Evolutionary conservation across 805 yeast species (phyloP), one percentile per base, ranked within the genome.

Genomic region (Lachancea thermotolerans): DNA sequence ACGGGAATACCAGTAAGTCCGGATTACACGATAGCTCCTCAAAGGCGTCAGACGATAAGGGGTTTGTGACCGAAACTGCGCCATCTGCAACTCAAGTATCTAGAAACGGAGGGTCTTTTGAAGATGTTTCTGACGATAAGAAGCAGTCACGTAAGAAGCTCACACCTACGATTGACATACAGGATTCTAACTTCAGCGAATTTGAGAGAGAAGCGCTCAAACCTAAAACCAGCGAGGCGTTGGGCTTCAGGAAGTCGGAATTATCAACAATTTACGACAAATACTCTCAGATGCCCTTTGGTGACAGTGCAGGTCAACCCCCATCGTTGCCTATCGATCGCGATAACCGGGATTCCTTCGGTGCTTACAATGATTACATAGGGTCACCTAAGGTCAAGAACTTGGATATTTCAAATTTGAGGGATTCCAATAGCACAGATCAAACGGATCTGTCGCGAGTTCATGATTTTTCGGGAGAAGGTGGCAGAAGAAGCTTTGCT

Each of bases 311-410:
- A 12, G 21, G 17, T 5, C 27, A 12, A n/a, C 27, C 16, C 10
- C 43, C 43, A 9, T 32, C 30, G 2, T 17, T 21, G 18, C 18
- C n/a, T 2, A 14, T 33, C 6, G 43, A 31, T 11, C 51, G 49
- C 9, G 42, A 54, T 7, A 48, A 54, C 31, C 45, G 40, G 16
- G 42, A 44, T 18, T 34, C 48, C 21, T 53, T 48, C 18, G 58
- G 56, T 38, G 59, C 64, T 10, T 57, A 62, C 42, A 55, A 57
- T 32, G 56, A 55, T 37, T 58, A 59, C 34, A 46, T 55, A 11
- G 62, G 60, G 2, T 48, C 57, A 4, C 40, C 55, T 1, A 55
- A 49, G 27, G 47, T 37, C 16, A 56, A 51, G 35, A 51, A 53
- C 8, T 50, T 57, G 37, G 60, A 58, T 41, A 55, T 57, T 15